Evolutionary conservation across 2,329 filamentous ascomycete species (phyloP).

Genomic region (Domatiomyces globalis): DNA sequence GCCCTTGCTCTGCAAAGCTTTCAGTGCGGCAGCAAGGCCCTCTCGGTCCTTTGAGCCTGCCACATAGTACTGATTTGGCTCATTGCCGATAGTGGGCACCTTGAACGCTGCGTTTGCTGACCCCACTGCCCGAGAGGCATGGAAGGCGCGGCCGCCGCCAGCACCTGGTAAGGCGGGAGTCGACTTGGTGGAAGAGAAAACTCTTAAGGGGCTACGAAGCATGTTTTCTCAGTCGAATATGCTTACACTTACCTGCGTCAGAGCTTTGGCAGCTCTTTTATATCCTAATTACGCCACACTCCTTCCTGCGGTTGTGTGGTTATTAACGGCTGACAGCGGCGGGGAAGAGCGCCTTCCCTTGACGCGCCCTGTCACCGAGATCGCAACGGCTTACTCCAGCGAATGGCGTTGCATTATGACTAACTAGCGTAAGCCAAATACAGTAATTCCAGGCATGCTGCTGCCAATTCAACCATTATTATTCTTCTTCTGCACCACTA

Average conservation of each 20-base stretch:
- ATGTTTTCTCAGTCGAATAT: not conserved
- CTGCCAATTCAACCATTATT: too few species aligned
- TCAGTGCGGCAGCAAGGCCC: conserved; percentile 59
- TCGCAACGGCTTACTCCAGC: too few species aligned
- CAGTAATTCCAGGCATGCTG: too few species aligned
- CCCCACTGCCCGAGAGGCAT: conserved; percentile 15
- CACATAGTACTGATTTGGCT: conserved; percentile 88
- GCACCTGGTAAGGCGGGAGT: not conserved
- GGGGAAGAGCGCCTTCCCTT: not conserved
- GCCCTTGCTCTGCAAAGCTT: conserved; percentile 51
- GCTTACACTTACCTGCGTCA: not conserved
- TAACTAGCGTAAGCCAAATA: too few species aligned
- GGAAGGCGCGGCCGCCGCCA: conserved; percentile 5
- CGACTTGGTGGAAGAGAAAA: not conserved
- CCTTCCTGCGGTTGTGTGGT: not conserved
- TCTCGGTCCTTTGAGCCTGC: conserved; percentile 70
- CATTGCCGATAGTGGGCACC: conserved; percentile 73
- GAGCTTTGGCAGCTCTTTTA: not conserved
- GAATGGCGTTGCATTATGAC: too few species aligned
- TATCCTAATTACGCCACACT: not conserved
- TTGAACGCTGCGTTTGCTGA: conserved; percentile 70
- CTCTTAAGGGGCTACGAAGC: not conserved
- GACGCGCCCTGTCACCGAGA: too few species aligned
- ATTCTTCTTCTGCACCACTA: too few species aligned
- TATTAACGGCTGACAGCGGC: not conserved